Evolutionary conservation across 148 eudicot species (phyloP).

Genomic region (Chenopodium suecicum): DNA sequence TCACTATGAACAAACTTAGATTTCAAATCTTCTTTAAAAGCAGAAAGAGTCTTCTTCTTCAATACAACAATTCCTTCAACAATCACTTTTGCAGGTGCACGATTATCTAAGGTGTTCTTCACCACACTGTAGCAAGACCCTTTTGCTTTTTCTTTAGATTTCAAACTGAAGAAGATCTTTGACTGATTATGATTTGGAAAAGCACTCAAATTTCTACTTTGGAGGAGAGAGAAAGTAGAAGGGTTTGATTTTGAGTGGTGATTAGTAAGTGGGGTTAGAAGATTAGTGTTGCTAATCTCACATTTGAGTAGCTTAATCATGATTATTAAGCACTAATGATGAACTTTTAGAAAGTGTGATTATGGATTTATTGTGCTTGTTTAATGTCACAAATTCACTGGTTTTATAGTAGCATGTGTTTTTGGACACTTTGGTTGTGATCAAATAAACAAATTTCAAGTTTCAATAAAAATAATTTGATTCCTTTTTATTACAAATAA

Average conservation of each 20-base stretch:
- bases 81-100: not conserved
- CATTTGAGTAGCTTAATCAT: constrained; percentile 7
- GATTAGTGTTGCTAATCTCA: not conserved
- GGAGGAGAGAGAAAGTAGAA: not conserved
- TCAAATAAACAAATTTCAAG: too few relatives aligned
- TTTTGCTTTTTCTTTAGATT: not conserved
- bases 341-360: not conserved
- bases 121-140: not conserved
- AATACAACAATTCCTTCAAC: not conserved
- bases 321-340: not conserved
- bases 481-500: too few relatives aligned
- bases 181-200: not conserved
- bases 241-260: not conserved
- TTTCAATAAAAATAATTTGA: too few relatives aligned
- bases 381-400: not conserved
- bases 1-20: not conserved
- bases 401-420: not conserved
- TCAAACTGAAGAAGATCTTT: not conserved
- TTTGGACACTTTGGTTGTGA: too few relatives aligned
- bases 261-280: not conserved
- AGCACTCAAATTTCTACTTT: not conserved
- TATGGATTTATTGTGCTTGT: not conserved
- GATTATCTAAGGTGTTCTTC: not conserved
- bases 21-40: too few relatives aligned
- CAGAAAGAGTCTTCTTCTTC: not conserved